Percentiles rank a stretch among this genome's conserved stretches.
Evolutionary conservation across 495 filamentous ascomycete species (phyloP).

Genomic region (Penicillium cataractarum): DNA sequence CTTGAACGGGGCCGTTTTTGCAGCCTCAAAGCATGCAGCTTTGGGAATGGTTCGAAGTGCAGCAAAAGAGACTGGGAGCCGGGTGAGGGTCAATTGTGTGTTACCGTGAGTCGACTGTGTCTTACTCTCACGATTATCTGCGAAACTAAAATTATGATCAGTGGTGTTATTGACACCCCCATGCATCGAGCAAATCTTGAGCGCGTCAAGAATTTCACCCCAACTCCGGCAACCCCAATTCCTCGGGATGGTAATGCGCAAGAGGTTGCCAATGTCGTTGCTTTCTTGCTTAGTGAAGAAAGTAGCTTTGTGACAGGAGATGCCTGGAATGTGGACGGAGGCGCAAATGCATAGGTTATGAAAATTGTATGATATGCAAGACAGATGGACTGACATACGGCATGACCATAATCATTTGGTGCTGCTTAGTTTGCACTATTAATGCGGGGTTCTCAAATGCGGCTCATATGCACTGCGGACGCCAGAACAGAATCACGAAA

Average conservation of each 20-base stretch:
- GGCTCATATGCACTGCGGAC: background rate
- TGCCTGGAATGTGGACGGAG: slow-evolving; percentile 3
- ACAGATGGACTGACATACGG: background rate
- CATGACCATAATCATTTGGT: too few species aligned
- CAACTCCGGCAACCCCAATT: background rate
- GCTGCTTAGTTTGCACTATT: too few species aligned
- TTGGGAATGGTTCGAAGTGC: slow-evolving; percentile 4
- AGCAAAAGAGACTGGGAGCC: background rate
- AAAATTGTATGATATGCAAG: background rate
- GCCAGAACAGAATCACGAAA: background rate
- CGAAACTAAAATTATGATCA: background rate
- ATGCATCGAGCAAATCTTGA: slow-evolving; percentile 6
- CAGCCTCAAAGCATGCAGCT: background rate
- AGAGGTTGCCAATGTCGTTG: background rate
- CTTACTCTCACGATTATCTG: too few species aligned
- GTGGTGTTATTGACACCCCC: background rate
- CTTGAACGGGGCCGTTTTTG: background rate
- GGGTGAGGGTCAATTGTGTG: background rate
- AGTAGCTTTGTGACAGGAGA: slow-evolving; percentile 5
- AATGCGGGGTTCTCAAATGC: background rate
- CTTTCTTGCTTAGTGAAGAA: background rate
- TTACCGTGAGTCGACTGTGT: background rate
- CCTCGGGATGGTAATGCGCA: slow-evolving; percentile 4
- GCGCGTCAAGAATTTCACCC: background rate
- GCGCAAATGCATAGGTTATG: background rate